Evolutionary conservation across 2,329 filamentous ascomycete genomes (phyloP).

Genomic region (Penicillium capsulatum): DNA sequence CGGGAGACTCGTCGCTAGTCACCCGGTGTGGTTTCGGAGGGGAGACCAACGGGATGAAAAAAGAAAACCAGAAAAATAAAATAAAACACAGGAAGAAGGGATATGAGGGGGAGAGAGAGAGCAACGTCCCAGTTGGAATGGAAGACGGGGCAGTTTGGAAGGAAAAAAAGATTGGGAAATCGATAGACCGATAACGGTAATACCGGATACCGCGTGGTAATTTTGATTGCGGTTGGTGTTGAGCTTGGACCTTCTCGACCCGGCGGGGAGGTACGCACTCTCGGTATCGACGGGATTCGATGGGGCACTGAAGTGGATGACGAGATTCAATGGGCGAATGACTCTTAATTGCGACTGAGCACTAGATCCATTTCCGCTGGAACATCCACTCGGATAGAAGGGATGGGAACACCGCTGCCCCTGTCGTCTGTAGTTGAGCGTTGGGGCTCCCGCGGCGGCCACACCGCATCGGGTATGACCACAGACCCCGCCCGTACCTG

Average conservation of each 20-base stretch:
- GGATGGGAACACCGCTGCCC: too few species aligned
- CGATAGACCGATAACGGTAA: conserved; percentile 19
- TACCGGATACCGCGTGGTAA: conserved; percentile 16
- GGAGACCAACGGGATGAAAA: conserved; percentile 6
- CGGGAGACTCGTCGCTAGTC: conserved; percentile 12
- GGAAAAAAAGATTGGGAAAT: conserved; percentile 27
- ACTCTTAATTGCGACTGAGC: too few species aligned
- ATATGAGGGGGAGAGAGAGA: conserved; percentile 7
- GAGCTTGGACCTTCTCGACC: too few species aligned
- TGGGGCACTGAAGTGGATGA: too few species aligned
- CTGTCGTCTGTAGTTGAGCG: not conserved
- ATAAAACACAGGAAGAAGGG: conserved; percentile 13
- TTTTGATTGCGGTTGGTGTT: conserved; percentile 7
- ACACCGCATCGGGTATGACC: too few species aligned
- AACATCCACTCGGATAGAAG: conserved; percentile 12
- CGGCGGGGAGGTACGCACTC: too few species aligned
- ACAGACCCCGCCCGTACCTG: too few species aligned
- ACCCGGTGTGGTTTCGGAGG: conserved; percentile 7
- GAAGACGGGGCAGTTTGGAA: not conserved
- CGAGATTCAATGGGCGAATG: too few species aligned
- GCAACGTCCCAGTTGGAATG: conserved; percentile 1
- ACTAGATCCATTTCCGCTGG: too few species aligned
- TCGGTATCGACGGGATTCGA: too few species aligned
- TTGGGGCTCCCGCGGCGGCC: too few species aligned
- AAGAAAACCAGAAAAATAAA: conserved; percentile 16